A percentile compares a stretch with the other conserved stretches of the same genome.
Evolutionary conservation across 2,329 filamentous ascomycete species (phyloP).

Genomic region (Cladophialophora yegresii): DNA sequence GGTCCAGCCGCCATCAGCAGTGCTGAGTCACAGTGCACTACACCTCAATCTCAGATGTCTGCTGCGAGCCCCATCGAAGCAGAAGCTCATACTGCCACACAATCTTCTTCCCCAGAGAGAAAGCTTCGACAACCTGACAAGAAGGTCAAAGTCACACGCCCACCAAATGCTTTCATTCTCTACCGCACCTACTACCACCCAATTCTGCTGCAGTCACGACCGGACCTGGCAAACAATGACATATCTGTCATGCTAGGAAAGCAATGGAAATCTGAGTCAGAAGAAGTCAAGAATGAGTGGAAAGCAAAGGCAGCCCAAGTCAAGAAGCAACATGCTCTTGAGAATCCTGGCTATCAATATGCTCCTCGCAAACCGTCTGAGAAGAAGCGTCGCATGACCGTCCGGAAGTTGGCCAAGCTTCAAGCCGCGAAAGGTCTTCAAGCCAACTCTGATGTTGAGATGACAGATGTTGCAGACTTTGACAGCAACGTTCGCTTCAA

Average conservation of each 20-base stretch:
- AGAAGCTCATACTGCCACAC: background rate
- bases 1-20: constrained; percentile 24
- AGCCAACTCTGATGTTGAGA: constrained; percentile 13
- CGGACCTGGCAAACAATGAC: constrained; percentile 49
- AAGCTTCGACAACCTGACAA: constrained; percentile 35
- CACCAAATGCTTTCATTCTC: constrained; percentile 51
- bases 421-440: constrained; percentile 6
- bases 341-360: constrained; percentile 51
- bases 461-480: background rate
- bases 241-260: constrained; percentile 49
- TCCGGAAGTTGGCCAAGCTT: constrained; percentile 39
- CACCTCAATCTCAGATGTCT: background rate
- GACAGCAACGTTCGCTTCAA: background rate
- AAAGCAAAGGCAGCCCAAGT: constrained; percentile 44
- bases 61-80: background rate
- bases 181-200: constrained; percentile 48
- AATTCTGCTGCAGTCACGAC: constrained; percentile 43
- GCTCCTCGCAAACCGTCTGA: constrained; percentile 51
- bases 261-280: constrained; percentile 46
- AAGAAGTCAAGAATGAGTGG: constrained; percentile 44
- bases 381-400: constrained; percentile 50
- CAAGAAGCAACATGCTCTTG: constrained; percentile 45
- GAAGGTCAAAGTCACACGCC: constrained; percentile 46
- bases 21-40: background rate
- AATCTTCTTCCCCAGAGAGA: constrained; percentile 4